phyloP scores from a whole-genome alignment of 768 basidiomycete genomes.

The Cystobasidium onofrii region DNA sequence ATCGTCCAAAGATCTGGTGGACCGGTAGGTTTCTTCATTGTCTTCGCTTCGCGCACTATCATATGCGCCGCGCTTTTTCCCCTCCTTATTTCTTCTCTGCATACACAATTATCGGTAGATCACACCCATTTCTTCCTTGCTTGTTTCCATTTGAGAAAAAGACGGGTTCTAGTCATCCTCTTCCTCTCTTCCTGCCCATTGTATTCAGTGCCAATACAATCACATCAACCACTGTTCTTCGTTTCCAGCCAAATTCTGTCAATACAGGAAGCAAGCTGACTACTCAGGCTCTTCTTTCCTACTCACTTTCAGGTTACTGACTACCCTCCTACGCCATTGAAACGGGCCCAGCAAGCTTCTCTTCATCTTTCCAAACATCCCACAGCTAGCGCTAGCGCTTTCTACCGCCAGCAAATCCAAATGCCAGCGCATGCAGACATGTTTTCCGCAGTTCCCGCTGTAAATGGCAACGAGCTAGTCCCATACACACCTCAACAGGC shows the following conservation, averaged over 20 bases:
- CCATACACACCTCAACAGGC: neutral
- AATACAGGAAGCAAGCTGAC: neutral
- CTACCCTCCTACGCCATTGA: conserved; percentile 15
- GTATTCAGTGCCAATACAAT: no score
- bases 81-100: no score
- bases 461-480: neutral
- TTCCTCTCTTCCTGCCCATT: neutral
- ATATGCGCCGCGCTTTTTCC: no score
- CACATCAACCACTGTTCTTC: neutral
- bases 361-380: conserved; percentile 20
- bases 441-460: neutral
- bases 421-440: conserved; percentile 3
- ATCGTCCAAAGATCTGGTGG: conserved; percentile 29
- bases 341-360: conserved; percentile 25
- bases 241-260: no score
- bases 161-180: neutral
- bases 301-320: conserved; percentile 12
- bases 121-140: neutral
- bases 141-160: neutral
- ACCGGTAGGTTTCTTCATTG: neutral
- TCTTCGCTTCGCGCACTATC: neutral
- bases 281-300: neutral
- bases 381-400: conserved; percentile 7
- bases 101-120: no score
- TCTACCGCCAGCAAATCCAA: neutral